A percentile compares a stretch with the other conserved stretches of the same genome.
Evolutionary conservation across 2,329 filamentous ascomycete genomes (phyloP).

Genomic region (Colletotrichum caudatum): DNA sequence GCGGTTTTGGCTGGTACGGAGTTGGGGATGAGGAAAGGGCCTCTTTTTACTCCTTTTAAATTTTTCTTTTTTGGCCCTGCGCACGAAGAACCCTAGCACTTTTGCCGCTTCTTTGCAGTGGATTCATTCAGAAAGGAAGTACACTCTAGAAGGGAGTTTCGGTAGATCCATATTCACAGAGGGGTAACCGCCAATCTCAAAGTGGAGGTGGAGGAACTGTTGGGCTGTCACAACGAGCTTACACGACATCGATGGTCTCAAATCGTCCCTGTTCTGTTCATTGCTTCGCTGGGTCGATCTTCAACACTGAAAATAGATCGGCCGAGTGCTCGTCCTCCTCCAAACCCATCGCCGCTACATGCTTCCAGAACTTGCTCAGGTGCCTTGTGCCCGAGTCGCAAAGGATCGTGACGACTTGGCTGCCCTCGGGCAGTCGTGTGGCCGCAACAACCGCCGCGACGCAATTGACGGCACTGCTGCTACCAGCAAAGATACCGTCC

Average conservation of each 20-base stretch:
- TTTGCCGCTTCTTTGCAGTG: slow-evolving; percentile 24
- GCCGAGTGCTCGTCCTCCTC: slow-evolving; percentile 66
- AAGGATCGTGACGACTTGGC: slow-evolving; percentile 82
- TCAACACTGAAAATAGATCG: slow-evolving; percentile 65
- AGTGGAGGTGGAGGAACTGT: slow-evolving; percentile 1
- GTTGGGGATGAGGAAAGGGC: slow-evolving; percentile 38
- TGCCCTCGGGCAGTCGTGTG: slow-evolving; percentile 69
- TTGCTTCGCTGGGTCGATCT: slow-evolving; percentile 50
- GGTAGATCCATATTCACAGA: slow-evolving; percentile 31
- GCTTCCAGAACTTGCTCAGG: slow-evolving; percentile 87
- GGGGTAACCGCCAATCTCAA: neutral
- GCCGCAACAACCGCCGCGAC: slow-evolving; percentile 80
- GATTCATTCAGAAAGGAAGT: slow-evolving; percentile 2
- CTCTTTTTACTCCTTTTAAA: slow-evolving; percentile 35
- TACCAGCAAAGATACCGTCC: slow-evolving; percentile 94
- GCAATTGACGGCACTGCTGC: slow-evolving; percentile 97
- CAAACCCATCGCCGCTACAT: slow-evolving; percentile 75
- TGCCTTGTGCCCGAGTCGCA: slow-evolving; percentile 88
- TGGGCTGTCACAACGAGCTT: slow-evolving; percentile 13
- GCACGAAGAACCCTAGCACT: slow-evolving; percentile 26
- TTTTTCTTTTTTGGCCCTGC: slow-evolving; percentile 22
- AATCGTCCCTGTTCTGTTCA: neutral
- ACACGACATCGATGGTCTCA: slow-evolving; percentile 5
- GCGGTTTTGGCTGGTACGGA: slow-evolving; percentile 40
- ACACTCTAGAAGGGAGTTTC: slow-evolving; percentile 30